A percentile compares a stretch with the other conserved stretches of the same genome.
These are phyloP conservation scores for Fusarium chaquense DNA, from an alignment of 2,329 filamentous ascomycete species.

Conservation along the genomic window DNA sequence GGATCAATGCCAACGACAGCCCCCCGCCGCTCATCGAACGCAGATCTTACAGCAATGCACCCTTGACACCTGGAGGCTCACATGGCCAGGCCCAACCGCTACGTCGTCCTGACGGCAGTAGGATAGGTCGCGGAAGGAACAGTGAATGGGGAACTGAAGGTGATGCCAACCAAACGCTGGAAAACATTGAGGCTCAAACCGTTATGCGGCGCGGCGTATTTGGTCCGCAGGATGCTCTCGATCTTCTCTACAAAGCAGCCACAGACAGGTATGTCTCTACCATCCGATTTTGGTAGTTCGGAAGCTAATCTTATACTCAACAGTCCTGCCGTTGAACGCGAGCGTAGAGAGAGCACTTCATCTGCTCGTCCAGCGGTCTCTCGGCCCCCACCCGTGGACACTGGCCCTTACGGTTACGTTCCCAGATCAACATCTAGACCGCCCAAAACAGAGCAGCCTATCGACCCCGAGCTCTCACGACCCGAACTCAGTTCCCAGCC, in stretches of 20 bases:
- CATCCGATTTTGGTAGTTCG: background rate
- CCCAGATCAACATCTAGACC: constrained; percentile 30
- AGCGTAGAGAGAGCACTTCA: constrained; percentile 42
- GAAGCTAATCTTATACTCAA: constrained; percentile 19
- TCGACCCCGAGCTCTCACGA: constrained; percentile 62
- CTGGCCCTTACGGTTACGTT: constrained; percentile 38
- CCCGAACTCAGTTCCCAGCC: constrained; percentile 61
- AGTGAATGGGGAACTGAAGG: constrained; percentile 59
- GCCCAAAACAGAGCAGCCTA: constrained; percentile 52
- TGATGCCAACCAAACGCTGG: constrained; percentile 70
- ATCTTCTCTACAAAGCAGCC: constrained; percentile 89
- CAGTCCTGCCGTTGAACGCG: constrained; percentile 44
- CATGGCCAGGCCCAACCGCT: constrained; percentile 75
- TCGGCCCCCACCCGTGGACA: constrained; percentile 34
- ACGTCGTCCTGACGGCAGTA: constrained; percentile 66
- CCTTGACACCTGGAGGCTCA: constrained; percentile 73
- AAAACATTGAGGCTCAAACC: constrained; percentile 73
- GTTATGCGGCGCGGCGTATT: constrained; percentile 81
- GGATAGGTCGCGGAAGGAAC: constrained; percentile 42
- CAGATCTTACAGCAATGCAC: constrained; percentile 64
- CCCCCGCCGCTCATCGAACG: constrained; percentile 60
- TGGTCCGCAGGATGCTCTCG: constrained; percentile 91
- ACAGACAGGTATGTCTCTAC: constrained; percentile 66
- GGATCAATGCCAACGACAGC: constrained; percentile 63
- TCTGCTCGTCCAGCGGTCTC: constrained; percentile 31